Percentiles rank a stretch among this genome's conserved stretches.
These are phyloP conservation scores for Chlorella sp. DNA, from an alignment of 139 green algal genomes.

Conservation along the genomic window DNA sequence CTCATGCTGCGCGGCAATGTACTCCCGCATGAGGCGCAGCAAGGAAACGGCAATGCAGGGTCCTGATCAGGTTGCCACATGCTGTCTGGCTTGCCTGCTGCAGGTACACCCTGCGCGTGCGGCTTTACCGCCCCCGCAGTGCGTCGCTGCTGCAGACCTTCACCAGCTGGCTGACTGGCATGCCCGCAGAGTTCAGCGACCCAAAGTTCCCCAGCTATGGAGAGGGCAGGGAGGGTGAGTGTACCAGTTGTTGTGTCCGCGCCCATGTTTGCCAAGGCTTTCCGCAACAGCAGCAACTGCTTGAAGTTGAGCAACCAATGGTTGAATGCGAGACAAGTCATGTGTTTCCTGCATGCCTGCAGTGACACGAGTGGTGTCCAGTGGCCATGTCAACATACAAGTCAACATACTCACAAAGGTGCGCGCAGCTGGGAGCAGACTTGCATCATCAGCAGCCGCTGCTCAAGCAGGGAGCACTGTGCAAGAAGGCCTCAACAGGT, in stretches of 20 bases:
- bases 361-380: constrained; percentile 46
- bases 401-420: too few species aligned
- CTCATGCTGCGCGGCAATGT: too few species aligned
- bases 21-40: too few species aligned
- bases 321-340: neutral
- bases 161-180: constrained; percentile 52
- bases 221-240: constrained; percentile 58
- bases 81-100: neutral
- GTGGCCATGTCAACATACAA: constrained; percentile 40
- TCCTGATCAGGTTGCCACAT: too few species aligned
- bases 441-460: too few species aligned
- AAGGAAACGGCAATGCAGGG: too few species aligned
- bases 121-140: constrained; percentile 60
- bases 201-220: constrained; percentile 54
- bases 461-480: too few species aligned
- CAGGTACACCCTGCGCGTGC: constrained; percentile 57
- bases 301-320: neutral
- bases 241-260: neutral
- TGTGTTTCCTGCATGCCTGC: neutral
- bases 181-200: constrained; percentile 71
- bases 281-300: neutral
- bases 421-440: too few species aligned
- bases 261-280: neutral
- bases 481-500: too few species aligned
- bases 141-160: constrained; percentile 55